These are phyloP conservation scores for Schizochytrium sp. DNA, from an alignment of 108 stramenopile genomes.

Conservation along the genomic window DNA sequence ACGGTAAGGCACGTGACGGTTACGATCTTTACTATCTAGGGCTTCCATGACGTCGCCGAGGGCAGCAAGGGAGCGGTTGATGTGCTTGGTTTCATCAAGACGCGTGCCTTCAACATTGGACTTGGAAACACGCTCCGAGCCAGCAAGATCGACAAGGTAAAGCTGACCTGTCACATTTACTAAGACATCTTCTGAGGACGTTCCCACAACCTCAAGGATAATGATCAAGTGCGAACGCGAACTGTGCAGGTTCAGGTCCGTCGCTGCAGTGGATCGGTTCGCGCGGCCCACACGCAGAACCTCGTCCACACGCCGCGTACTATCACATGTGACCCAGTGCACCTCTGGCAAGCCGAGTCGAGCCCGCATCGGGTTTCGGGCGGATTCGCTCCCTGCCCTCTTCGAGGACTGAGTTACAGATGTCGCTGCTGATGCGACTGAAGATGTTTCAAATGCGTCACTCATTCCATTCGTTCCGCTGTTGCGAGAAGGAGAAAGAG, in stretches of 20 bases:
- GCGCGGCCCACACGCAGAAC: conserved; percentile 85
- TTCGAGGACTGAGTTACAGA: conserved; percentile 72
- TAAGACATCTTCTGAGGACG: background rate
- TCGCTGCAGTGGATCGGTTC: conserved; percentile 76
- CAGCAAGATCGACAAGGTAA: conserved; percentile 87
- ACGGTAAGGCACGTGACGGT: conserved; percentile 77
- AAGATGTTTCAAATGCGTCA: conserved; percentile 25
- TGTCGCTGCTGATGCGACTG: conserved; percentile 16
- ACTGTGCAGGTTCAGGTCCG: conserved; percentile 80
- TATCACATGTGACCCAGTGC: conserved; percentile 83
- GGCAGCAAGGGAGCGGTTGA: conserved; percentile 81
- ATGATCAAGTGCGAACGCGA: conserved; percentile 80
- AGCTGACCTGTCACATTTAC: conserved; percentile 77
- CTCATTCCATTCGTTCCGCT: background rate
- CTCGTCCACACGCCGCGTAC: conserved; percentile 83
- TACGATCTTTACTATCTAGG: conserved; percentile 65
- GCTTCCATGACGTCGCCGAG: conserved; percentile 98
- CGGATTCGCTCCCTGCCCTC: background rate
- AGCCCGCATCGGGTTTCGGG: background rate
- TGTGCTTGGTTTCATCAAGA: conserved; percentile 79
- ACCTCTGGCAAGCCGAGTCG: conserved; percentile 90
- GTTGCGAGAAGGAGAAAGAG: too few relatives aligned
- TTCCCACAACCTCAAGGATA: conserved; percentile 70
- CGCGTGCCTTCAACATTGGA: conserved; percentile 75
- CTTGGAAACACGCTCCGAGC: conserved; percentile 83